phyloP scores from a whole-genome alignment of 2,329 filamentous ascomycete genomes.

The Fusarium annulatum region DNA sequence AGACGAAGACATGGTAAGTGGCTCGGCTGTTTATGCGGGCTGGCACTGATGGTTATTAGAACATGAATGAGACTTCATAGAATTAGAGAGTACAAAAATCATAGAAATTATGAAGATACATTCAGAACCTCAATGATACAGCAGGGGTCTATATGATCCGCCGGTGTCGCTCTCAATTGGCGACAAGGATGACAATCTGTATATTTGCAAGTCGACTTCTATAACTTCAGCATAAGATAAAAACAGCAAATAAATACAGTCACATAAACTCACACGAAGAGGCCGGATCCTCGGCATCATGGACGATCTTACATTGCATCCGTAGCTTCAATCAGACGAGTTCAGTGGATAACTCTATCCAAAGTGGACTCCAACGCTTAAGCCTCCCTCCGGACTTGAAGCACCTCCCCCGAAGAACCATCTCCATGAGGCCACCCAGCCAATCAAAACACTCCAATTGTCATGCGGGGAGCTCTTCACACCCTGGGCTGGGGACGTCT shows the following conservation, averaged over 20 bases:
- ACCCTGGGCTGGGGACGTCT: conserved; percentile 8
- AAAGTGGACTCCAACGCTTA: conserved; percentile 17
- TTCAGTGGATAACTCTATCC: neutral
- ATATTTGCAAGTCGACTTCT: too few species aligned
- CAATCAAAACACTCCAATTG: conserved; percentile 40
- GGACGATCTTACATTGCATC: neutral
- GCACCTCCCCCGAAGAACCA: conserved; percentile 23
- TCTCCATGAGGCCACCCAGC: conserved; percentile 16
- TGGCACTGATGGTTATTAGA: neutral
- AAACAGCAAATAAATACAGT: rapidly evolving
- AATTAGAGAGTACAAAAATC: neutral
- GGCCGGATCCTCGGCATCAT: conserved; percentile 10
- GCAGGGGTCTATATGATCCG: neutral
- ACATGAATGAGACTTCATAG: neutral
- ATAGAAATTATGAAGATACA: neutral
- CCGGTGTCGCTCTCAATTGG: conserved; percentile 12
- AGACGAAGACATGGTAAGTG: neutral
- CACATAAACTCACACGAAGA: neutral
- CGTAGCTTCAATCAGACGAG: conserved; percentile 7
- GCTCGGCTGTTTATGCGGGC: too few species aligned
- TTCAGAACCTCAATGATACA: neutral
- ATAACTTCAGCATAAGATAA: too few species aligned
- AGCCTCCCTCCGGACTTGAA: conserved; percentile 31
- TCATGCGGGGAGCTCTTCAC: conserved; percentile 44
- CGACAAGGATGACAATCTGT: neutral